Base-by-base conservation (phyloP, 2,329 filamentous ascomycete species). In the Septoria linicola region DNA sequence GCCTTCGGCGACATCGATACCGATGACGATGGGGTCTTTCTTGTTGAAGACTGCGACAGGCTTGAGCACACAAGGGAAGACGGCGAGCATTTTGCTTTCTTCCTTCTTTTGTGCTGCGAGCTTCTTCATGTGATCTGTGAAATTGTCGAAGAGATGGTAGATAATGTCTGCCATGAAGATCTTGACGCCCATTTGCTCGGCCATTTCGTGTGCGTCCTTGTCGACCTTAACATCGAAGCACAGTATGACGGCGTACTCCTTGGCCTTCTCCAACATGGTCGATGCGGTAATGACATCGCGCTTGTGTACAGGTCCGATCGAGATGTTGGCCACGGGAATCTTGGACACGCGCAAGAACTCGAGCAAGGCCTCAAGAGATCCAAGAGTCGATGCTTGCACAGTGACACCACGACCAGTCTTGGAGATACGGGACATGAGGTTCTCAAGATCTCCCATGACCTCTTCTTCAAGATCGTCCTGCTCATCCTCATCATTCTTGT, bases 141-240 rank as follows among this genome's bases (percentile, higher is more conserved):
- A 99, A 59, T 88, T 80, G 72, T 99, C 95, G 70, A 99, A 99
- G 51, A 99, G 78, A 72, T 99, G 93, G 73, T 99, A 99, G 67
- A 99, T 99, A 64, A 99, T 99, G 72, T 99, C 92, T 2, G 95
- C 93, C 2, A 89, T 95, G 77, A 99, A 99, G 64, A 99, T 88
- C 78, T 95, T 97, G 75, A 99, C 88, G 44, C 90, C 90, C 57
- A 95, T 84, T 51, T 97, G 90, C 14, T 96, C 89, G 8, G 93
- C 93, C 64, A 97, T 95, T 8, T 82, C 80, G 60, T 87, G 84
- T 0, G 93, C 93, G 68, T 99, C 93, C 72, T 96, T 97, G 75
- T 99, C 93, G 13, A 99, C 89, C 77, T 96, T 97, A 74, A 99
- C 93, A 70, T 99, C 95, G 80, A 99, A 99, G 72, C 93, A 97